Evolutionary conservation across 441 rosid species (phyloP).

Genomic region (Corymbia calophylla): DNA sequence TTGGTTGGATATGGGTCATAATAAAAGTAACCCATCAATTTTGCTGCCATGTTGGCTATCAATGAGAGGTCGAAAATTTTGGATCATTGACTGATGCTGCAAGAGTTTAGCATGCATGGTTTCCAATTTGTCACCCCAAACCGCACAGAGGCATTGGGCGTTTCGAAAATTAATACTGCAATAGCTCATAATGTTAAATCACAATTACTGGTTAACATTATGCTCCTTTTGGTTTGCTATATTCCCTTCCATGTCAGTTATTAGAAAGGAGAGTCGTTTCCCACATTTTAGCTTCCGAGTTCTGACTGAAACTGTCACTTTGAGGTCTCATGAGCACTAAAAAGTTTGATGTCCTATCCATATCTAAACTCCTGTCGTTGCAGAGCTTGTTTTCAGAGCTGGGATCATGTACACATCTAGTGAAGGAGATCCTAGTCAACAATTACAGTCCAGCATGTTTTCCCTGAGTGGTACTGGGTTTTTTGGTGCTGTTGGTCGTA

Average conservation of each 20-base stretch:
- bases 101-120: background rate
- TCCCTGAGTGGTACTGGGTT: slow-evolving; percentile 82
- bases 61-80: background rate
- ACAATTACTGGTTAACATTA: background rate
- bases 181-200: background rate
- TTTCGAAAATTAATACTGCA: background rate
- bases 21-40: background rate
- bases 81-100: background rate
- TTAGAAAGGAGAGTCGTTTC: background rate
- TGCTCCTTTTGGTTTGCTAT: background rate
- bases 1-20: background rate
- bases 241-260: background rate
- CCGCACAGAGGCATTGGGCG: background rate
- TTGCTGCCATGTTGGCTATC: background rate
- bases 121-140: background rate
- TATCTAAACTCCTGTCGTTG: slow-evolving; percentile 30
- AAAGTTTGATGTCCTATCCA: slow-evolving; percentile 1
- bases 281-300: background rate
- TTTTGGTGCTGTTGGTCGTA: slow-evolving; percentile 77
- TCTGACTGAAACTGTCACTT: background rate
- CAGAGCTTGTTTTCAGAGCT: slow-evolving; percentile 75
- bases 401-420: slow-evolving; percentile 76
- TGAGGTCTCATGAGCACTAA: background rate
- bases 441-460: slow-evolving; percentile 42
- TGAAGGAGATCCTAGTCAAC: slow-evolving; percentile 33